Conservation (phyloP, 306 rosid genomes). For the Citrullus amarus region DNA sequence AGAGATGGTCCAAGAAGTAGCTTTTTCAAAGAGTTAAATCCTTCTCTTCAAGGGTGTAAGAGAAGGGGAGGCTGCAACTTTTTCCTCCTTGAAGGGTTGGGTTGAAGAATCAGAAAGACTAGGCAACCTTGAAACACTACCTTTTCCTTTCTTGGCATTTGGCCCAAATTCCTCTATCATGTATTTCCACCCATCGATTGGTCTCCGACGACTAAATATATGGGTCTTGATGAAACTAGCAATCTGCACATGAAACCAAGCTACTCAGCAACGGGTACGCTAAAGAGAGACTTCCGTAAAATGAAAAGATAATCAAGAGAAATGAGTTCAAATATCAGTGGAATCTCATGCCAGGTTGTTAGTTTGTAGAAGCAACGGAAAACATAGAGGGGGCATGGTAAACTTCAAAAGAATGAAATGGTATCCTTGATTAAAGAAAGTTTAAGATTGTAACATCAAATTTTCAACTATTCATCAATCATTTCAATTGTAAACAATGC, state of each 20-base stretch:
- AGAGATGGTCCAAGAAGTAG: neutral
- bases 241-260: conserved; percentile 40
- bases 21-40: conserved; percentile 23
- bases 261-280: neutral
- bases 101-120: conserved; percentile 79
- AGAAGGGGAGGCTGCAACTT: conserved; percentile 20
- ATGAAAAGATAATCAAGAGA: neutral
- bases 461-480: neutral
- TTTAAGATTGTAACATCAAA: neutral
- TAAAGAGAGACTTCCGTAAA: neutral
- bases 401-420: neutral
- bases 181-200: conserved; percentile 94
- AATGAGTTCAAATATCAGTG: neutral
- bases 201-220: conserved; percentile 88
- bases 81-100: conserved; percentile 82
- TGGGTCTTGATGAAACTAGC: conserved; percentile 94
- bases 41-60: conserved; percentile 19
- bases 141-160: conserved; percentile 84
- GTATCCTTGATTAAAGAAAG: neutral
- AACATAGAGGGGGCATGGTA: neutral
- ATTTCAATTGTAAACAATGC: neutral
- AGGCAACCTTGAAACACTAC: conserved; percentile 75
- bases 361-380: neutral
- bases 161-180: conserved; percentile 98
- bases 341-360: neutral